Evolutionary conservation across 352 stramenopile species (phyloP).

Genomic region (Phytopythium kandeliae): DNA sequence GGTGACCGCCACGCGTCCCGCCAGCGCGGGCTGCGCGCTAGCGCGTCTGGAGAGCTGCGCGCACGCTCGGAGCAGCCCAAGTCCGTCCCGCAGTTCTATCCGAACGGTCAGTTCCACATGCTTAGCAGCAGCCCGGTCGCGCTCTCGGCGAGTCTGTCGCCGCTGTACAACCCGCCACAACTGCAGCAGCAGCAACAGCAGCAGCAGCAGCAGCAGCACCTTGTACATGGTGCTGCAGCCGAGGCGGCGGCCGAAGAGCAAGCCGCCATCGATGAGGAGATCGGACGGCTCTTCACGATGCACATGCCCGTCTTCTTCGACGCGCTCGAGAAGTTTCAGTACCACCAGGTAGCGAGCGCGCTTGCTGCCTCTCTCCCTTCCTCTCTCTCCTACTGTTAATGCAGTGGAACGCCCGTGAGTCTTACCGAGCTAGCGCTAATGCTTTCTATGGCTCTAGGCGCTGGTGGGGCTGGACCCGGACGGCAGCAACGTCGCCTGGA

Average conservation of each 20-base stretch:
- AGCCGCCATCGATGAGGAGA: slow-evolving; percentile 31
- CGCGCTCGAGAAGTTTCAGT: slow-evolving; percentile 53
- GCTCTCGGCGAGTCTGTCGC: slow-evolving; percentile 36
- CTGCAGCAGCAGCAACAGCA: slow-evolving; percentile 14
- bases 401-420: too few species aligned
- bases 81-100: slow-evolving; percentile 18
- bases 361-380: too few species aligned
- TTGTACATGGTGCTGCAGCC: slow-evolving; percentile 1
- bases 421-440: too few species aligned
- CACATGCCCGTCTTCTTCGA: slow-evolving; percentile 59
- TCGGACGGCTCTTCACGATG: slow-evolving; percentile 40
- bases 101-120: slow-evolving; percentile 29
- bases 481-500: slow-evolving; percentile 32
- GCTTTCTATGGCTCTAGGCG: slow-evolving; percentile 14
- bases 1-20: slow-evolving; percentile 17
- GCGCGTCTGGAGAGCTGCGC: not conserved
- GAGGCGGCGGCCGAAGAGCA: slow-evolving; percentile 8
- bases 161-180: slow-evolving; percentile 29
- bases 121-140: slow-evolving; percentile 30
- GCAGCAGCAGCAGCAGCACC: slow-evolving; percentile 10
- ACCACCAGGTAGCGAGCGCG: slow-evolving; percentile 38
- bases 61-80: slow-evolving; percentile 9
- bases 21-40: not conserved
- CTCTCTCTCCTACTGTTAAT: too few species aligned
- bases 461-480: slow-evolving; percentile 34